These are phyloP conservation scores for Trichophyton schoenleinii DNA, from an alignment of 2,329 filamentous ascomycete species.

Conservation along the genomic window DNA sequence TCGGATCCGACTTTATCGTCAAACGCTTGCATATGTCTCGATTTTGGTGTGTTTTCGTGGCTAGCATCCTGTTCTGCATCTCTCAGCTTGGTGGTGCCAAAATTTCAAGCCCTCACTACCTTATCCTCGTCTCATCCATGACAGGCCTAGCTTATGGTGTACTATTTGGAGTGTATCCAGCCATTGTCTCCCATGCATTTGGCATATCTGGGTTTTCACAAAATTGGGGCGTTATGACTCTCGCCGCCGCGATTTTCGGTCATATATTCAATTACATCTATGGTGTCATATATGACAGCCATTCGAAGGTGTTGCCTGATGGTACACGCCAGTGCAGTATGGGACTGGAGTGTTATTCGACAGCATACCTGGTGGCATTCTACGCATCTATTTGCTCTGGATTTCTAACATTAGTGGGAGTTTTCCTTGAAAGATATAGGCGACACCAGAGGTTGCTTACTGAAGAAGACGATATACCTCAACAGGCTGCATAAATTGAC, in stretches of 20 bases:
- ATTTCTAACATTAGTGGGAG: slow-evolving; percentile 49
- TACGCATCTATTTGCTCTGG: slow-evolving; percentile 58
- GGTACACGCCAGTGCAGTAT: slow-evolving; percentile 65
- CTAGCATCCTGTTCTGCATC: slow-evolving; percentile 61
- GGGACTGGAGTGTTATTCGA: slow-evolving; percentile 66
- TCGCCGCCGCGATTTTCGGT: slow-evolving; percentile 74
- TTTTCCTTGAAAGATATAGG: slow-evolving; percentile 28
- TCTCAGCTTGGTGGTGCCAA: slow-evolving; percentile 66
- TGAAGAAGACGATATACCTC: slow-evolving; percentile 14
- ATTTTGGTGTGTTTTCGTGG: slow-evolving; percentile 78
- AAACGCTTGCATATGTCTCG: slow-evolving; percentile 68
- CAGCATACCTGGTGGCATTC: slow-evolving; percentile 70
- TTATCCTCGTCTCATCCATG: slow-evolving; percentile 66
- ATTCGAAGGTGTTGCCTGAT: slow-evolving; percentile 55
- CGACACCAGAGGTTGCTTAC: slow-evolving; percentile 15
- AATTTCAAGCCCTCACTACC: slow-evolving; percentile 62
- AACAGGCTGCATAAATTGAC: slow-evolving; percentile 6
- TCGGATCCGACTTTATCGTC: slow-evolving; percentile 82
- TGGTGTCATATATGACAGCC: slow-evolving; percentile 67
- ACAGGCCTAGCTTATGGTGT: slow-evolving; percentile 87
- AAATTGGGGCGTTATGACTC: slow-evolving; percentile 93
- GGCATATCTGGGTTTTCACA: slow-evolving; percentile 79
- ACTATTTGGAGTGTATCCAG: slow-evolving; percentile 86
- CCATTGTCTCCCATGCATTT: slow-evolving; percentile 78
- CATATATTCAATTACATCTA: slow-evolving; percentile 92